Conservation (phyloP, 2,329 filamentous ascomycete genomes). For the Alternaria ventricosa region DNA sequence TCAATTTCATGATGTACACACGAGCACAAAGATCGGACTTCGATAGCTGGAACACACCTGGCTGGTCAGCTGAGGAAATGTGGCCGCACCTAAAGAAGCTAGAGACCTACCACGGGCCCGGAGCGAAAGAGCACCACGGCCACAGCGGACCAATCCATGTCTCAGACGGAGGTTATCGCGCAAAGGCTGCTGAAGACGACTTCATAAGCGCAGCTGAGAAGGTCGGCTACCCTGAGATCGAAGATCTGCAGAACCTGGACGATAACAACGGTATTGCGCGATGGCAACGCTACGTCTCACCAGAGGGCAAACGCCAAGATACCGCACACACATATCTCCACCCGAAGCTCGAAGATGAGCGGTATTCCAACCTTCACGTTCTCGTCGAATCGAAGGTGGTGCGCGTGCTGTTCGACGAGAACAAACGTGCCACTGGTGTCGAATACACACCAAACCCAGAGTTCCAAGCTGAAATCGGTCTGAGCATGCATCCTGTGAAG, state of each 20-base stretch:
- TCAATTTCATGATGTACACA: constrained; percentile 54
- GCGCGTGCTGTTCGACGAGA: constrained; percentile 61
- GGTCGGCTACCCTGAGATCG: constrained; percentile 60
- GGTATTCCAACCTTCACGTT: constrained; percentile 66
- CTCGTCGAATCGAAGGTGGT: constrained; percentile 64
- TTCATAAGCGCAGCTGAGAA: constrained; percentile 58
- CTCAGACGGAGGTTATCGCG: constrained; percentile 58
- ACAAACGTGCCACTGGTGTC: constrained; percentile 64
- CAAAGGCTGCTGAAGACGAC: constrained; percentile 52
- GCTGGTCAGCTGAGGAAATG: constrained; percentile 61
- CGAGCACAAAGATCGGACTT: constrained; percentile 56
- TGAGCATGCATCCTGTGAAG: constrained; percentile 44
- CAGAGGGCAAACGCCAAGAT: constrained; percentile 64
- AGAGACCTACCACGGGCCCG: constrained; percentile 63
- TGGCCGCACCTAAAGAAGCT: constrained; percentile 63
- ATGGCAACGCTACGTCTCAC: constrained; percentile 58
- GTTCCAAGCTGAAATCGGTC: constrained; percentile 37
- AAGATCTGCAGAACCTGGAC: constrained; percentile 62
- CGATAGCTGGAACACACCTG: constrained; percentile 60
- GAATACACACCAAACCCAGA: constrained; percentile 62
- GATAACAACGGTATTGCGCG: constrained; percentile 51
- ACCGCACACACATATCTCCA: constrained; percentile 63
- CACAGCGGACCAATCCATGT: constrained; percentile 63
- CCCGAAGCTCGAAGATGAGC: constrained; percentile 56
- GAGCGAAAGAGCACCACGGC: constrained; percentile 58